phyloP scores from a whole-genome alignment of 139 green algal species.

The Mychonastes homosphaera region DNA sequence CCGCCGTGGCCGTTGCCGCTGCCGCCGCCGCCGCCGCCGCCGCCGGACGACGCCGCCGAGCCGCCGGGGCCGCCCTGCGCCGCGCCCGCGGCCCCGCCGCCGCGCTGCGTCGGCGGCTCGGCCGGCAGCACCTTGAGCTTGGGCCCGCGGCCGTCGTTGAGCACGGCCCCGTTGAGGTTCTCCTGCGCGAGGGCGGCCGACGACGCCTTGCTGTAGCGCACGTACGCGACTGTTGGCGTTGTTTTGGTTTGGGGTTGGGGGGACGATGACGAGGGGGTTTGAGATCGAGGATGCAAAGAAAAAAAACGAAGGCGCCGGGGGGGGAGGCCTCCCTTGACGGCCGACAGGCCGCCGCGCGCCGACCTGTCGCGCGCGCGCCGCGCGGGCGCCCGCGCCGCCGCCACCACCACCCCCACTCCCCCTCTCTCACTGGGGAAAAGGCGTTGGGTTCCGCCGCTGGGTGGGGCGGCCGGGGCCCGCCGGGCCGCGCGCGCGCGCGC shows the following conservation, averaged over 20 bases:
- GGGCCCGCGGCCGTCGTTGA: slow-evolving; percentile 76
- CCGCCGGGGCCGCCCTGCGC: too few species aligned
- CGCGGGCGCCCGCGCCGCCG: background rate
- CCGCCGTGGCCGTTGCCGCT: slow-evolving; percentile 66
- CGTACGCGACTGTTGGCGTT: slow-evolving; percentile 82
- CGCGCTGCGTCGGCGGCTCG: slow-evolving; percentile 54
- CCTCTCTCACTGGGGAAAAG: too few species aligned
- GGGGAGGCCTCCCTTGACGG: background rate
- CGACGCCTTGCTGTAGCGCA: slow-evolving; percentile 75
- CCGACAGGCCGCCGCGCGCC: too few species aligned
- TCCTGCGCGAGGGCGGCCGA: slow-evolving; percentile 72
- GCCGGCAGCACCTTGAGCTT: slow-evolving; percentile 84
- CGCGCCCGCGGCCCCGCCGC: background rate
- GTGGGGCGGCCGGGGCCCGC: too few species aligned
- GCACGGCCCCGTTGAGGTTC: slow-evolving; percentile 63
- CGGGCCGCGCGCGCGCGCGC: too few species aligned
- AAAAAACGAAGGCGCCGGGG: slow-evolving; percentile 29
- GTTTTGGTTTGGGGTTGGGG: too few species aligned
- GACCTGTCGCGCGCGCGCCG: background rate
- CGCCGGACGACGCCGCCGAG: background rate
- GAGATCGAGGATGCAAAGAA: slow-evolving; percentile 24
- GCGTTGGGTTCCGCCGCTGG: too few species aligned
- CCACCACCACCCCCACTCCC: background rate
- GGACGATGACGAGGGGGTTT: too few species aligned
- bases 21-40: slow-evolving; percentile 10